phyloP scores from a whole-genome alignment of 371 early-diverging fungal genomes.

The Entomophthora muscae region DNA sequence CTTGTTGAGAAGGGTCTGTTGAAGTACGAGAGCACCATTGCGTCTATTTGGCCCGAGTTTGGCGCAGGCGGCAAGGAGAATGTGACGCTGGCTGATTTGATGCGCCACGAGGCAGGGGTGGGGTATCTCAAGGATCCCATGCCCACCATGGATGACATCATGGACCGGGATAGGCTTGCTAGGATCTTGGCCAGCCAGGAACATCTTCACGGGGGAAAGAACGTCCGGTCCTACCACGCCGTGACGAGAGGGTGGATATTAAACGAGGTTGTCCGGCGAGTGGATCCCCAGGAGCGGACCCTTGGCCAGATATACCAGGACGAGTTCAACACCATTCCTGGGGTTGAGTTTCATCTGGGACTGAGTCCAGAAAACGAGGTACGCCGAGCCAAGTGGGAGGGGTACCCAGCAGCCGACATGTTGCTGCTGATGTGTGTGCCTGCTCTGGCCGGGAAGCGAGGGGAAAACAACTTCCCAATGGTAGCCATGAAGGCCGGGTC shows the following conservation, averaged over 20 bases:
- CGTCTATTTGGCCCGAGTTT: conserved; percentile 62
- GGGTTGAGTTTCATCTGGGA: conserved; percentile 29
- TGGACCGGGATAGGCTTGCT: conserved; percentile 15
- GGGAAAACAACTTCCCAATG: background rate
- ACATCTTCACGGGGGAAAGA: conserved; percentile 35
- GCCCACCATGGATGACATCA: conserved; percentile 15
- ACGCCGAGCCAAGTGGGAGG: background rate
- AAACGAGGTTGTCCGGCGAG: conserved; percentile 46
- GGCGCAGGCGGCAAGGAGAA: conserved; percentile 49
- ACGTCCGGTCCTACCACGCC: conserved; percentile 38
- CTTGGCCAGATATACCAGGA: conserved; percentile 33
- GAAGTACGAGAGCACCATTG: conserved; percentile 27
- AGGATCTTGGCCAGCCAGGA: conserved; percentile 34
- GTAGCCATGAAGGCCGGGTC: background rate
- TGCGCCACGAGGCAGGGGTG: conserved; percentile 47
- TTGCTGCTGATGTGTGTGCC: background rate
- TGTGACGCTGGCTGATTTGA: conserved; percentile 37
- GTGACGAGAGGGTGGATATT: conserved; percentile 46
- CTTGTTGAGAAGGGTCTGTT: conserved; percentile 37
- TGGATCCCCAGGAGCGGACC: conserved; percentile 29
- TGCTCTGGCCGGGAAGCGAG: background rate
- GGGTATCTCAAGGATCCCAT: conserved; percentile 24
- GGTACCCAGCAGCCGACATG: background rate
- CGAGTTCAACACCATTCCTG: conserved; percentile 21
- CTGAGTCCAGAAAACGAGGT: background rate